These are phyloP conservation scores for Gnetum montanum DNA, from an alignment of 75 land plant species.

Conservation along the genomic window DNA sequence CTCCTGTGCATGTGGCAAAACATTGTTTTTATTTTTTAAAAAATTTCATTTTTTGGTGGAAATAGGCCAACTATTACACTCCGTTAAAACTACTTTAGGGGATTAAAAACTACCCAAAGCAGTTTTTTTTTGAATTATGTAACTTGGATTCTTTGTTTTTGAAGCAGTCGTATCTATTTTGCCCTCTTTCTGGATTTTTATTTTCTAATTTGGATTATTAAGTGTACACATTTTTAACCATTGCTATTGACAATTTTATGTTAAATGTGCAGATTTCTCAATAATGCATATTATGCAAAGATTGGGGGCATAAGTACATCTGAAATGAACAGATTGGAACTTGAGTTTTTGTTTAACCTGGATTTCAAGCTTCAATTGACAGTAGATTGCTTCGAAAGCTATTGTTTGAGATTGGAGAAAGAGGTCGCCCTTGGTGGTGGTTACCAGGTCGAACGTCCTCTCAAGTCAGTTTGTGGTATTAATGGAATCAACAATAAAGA, in stretches of 20 bases:
- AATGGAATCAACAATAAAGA: background rate
- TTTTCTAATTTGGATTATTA: background rate
- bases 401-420: slow-evolving; percentile 8
- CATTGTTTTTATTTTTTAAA: no score
- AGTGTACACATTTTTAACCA: background rate
- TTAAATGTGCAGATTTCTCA: slow-evolving; percentile 39
- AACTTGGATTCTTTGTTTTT: background rate
- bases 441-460: background rate
- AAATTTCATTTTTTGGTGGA: no score
- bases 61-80: background rate
- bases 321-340: slow-evolving; percentile 62
- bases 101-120: no score
- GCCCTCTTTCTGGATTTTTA: background rate
- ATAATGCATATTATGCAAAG: slow-evolving; percentile 69
- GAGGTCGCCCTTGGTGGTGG: slow-evolving; percentile 3
- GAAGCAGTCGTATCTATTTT: background rate
- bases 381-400: slow-evolving; percentile 2
- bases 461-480: background rate
- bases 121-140: background rate
- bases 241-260: slow-evolving; percentile 1
- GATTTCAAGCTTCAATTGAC: slow-evolving; percentile 27
- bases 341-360: slow-evolving; percentile 50
- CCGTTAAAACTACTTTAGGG: background rate
- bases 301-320: slow-evolving; percentile 52
- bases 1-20: no score